These are phyloP conservation scores for Thalassiosira mediterranea DNA, from an alignment of 352 stramenopile genomes.

Conservation along the genomic window DNA sequence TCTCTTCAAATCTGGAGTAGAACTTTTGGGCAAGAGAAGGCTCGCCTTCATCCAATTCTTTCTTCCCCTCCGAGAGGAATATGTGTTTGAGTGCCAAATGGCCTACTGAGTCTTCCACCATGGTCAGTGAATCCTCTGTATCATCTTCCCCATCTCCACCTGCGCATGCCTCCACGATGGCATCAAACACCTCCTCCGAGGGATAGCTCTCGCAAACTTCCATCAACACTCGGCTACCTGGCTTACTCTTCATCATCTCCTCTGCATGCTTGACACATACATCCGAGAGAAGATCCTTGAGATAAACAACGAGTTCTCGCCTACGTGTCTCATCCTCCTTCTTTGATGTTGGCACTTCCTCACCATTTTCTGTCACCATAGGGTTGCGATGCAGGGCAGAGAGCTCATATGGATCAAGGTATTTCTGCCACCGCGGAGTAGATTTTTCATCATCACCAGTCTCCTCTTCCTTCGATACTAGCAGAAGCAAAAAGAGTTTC, in stretches of 20 bases:
- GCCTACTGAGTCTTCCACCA: conserved; percentile 76
- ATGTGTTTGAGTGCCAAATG: conserved; percentile 81
- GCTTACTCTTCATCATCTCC: conserved; percentile 64
- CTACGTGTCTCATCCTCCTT: conserved; percentile 76
- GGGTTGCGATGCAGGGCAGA: conserved; percentile 61
- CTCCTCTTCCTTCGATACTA: conserved; percentile 54
- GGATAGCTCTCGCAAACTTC: conserved; percentile 67
- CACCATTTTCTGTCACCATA: conserved; percentile 61
- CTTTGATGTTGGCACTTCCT: conserved; percentile 74
- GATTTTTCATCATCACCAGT: conserved; percentile 27
- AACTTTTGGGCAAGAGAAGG: conserved; percentile 57
- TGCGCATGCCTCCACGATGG: conserved; percentile 64
- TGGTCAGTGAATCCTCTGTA: conserved; percentile 27
- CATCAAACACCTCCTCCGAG: conserved; percentile 53
- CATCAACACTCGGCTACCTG: conserved; percentile 70
- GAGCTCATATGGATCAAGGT: conserved; percentile 81
- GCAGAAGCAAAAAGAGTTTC: conserved; percentile 80
- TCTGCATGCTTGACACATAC: conserved; percentile 67
- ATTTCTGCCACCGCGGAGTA: conserved; percentile 56
- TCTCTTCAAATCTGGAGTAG: conserved; percentile 47
- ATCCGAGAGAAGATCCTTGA: conserved; percentile 69
- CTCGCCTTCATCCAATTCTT: conserved; percentile 41
- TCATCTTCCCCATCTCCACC: conserved; percentile 36
- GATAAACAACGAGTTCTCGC: conserved; percentile 76
- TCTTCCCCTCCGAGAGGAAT: conserved; percentile 61